These are phyloP conservation scores for Metschnikowia koreensis DNA, from an alignment of 805 yeast species.

Conservation along the genomic window DNA sequence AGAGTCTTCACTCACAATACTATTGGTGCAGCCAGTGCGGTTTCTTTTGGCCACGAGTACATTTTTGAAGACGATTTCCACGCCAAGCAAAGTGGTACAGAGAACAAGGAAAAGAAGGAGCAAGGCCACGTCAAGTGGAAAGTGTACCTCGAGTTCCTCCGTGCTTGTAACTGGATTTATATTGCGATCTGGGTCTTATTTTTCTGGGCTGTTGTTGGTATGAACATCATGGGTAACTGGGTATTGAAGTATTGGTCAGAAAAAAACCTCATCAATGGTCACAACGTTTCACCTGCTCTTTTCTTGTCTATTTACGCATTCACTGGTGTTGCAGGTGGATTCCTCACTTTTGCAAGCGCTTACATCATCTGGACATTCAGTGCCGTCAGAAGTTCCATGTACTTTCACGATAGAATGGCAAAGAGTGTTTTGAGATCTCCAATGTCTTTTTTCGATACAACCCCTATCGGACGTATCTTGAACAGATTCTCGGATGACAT, in stretches of 20 bases:
- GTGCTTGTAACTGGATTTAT: conserved; percentile 32
- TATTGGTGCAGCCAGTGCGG: conserved; percentile 28
- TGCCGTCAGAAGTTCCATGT: conserved; percentile 29
- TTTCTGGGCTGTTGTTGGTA: conserved; percentile 23
- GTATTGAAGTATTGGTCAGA: conserved; percentile 39
- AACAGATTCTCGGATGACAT: conserved; percentile 41
- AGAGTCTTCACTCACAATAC: conserved; percentile 19
- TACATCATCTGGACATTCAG: conserved; percentile 32
- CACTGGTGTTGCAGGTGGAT: conserved; percentile 29
- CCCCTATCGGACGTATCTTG: conserved; percentile 40
- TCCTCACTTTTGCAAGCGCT: conserved; percentile 26
- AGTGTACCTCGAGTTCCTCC: conserved; percentile 29
- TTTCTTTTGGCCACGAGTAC: conserved; percentile 34
- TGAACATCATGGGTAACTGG: conserved; percentile 27
- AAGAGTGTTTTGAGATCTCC: conserved; percentile 35
- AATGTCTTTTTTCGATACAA: conserved; percentile 42
- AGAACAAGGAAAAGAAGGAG: conserved; percentile 17
- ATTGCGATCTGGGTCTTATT: conserved; percentile 20
- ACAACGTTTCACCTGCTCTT: conserved; percentile 24
- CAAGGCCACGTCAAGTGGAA: conserved; percentile 30
- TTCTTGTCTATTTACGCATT: conserved; percentile 27
- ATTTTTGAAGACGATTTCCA: conserved; percentile 27
- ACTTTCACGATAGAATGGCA: conserved; percentile 40
- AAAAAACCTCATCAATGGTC: conserved; percentile 23
- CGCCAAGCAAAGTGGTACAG: conserved; percentile 14